Evolutionary conservation across 306 rosid genomes (phyloP).

Genomic region (Quercus gilva): DNA sequence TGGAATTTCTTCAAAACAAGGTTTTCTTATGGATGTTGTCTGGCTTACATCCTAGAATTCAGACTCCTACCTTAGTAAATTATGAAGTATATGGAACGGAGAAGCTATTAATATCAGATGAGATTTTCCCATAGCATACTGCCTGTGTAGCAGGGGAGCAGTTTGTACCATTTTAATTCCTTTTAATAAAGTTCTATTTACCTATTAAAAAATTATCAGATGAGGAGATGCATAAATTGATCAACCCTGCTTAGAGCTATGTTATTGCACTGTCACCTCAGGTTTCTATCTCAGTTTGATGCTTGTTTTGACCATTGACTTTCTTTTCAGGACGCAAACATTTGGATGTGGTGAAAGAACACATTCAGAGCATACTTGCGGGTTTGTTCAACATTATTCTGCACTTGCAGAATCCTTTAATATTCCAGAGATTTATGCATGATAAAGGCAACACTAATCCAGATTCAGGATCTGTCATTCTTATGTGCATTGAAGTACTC

Average conservation of each 20-base stretch:
- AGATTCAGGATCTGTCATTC: conserved; percentile 86
- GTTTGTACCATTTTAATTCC: no score
- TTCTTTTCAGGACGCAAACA: conserved; percentile 57
- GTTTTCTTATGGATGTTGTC: neutral
- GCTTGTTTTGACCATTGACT: conserved; percentile 25
- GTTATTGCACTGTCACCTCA: neutral
- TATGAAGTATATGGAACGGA: neutral
- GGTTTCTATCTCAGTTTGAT: conserved; percentile 2
- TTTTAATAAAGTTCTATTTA: no score
- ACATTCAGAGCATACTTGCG: conserved; percentile 61
- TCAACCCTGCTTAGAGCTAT: neutral
- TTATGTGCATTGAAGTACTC: conserved; percentile 89
- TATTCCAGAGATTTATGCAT: conserved; percentile 45
- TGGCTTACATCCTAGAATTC: neutral
- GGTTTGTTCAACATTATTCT: conserved; percentile 65
- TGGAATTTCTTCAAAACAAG: neutral
- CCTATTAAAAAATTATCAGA: no score
- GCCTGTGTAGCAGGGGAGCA: no score
- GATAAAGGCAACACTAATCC: conserved; percentile 40
- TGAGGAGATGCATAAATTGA: neutral
- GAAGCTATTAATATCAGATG: no score
- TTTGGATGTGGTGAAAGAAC: conserved; percentile 72
- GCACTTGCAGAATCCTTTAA: conserved; percentile 66
- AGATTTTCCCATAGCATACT: no score
- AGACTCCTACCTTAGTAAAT: neutral